phyloP scores from a whole-genome alignment of 108 stramenopile species.

The Cyclotella sp. region DNA sequence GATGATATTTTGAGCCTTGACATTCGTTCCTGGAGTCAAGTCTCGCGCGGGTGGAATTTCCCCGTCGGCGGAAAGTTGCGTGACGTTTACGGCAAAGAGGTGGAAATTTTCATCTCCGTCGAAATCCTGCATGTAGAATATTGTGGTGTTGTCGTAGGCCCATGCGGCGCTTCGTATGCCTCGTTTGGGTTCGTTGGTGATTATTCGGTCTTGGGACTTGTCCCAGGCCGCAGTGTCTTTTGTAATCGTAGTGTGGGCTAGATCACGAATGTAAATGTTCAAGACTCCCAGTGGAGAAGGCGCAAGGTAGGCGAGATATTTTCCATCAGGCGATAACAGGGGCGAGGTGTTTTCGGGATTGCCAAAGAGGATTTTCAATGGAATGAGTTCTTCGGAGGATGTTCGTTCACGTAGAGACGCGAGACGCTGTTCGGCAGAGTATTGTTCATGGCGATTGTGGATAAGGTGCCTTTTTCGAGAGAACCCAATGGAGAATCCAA shows the following conservation, averaged over 20 bases:
- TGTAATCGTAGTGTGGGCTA: constrained; percentile 20
- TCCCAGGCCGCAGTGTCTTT: neutral
- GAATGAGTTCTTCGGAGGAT: constrained; percentile 51
- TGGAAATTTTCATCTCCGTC: constrained; percentile 72
- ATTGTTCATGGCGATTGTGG: too few species aligned
- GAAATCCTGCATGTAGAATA: constrained; percentile 65
- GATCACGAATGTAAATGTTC: constrained; percentile 55
- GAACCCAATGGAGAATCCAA: too few species aligned
- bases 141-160: constrained; percentile 60
- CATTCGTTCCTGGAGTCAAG: constrained; percentile 63
- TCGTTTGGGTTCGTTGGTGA: constrained; percentile 63
- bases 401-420: constrained; percentile 13
- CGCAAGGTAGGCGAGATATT: constrained; percentile 54
- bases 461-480: too few species aligned
- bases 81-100: constrained; percentile 56
- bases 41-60: constrained; percentile 44
- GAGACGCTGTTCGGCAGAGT: neutral
- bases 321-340: constrained; percentile 55
- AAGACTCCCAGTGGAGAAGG: constrained; percentile 56
- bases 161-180: constrained; percentile 59
- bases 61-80: neutral
- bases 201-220: constrained; percentile 37
- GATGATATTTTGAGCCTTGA: constrained; percentile 64
- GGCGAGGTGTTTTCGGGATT: constrained; percentile 64
- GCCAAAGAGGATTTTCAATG: constrained; percentile 55